Conservation (phyloP, 371 early-diverging fungal genomes). For the Mucor saturninus region DNA sequence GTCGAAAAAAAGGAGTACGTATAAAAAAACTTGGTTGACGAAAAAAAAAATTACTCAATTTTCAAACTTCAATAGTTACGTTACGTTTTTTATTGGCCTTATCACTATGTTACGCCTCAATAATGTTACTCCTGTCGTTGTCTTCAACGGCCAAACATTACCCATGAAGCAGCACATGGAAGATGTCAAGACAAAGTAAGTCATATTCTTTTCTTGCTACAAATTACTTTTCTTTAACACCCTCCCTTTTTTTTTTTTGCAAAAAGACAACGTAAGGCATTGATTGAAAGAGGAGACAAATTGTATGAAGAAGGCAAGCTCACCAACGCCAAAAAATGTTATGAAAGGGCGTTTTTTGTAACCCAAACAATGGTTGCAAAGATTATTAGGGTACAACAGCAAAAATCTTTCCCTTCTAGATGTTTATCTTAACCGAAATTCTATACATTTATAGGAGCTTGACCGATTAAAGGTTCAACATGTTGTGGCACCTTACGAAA, state of each 20-base stretch:
- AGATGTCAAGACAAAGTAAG: conserved; percentile 77
- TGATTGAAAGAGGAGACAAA: conserved; percentile 51
- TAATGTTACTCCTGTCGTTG: conserved; percentile 85
- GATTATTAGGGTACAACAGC: conserved; percentile 64
- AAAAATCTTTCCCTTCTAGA: too few relatives aligned
- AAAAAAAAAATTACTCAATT: too few relatives aligned
- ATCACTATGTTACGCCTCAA: conserved; percentile 70
- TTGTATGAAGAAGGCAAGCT: too few relatives aligned
- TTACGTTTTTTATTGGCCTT: conserved; percentile 74
- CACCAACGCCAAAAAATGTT: conserved; percentile 68
- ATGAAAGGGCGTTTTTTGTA: conserved; percentile 74
- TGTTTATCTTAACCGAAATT: neutral
- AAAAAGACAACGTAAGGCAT: conserved; percentile 35
- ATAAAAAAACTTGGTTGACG: too few relatives aligned
- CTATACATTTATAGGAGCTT: neutral
- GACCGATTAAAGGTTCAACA: conserved; percentile 60
- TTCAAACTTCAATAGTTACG: conserved; percentile 58
- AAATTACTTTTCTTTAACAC: neutral
- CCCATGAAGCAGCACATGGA: conserved; percentile 72
- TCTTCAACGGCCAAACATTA: conserved; percentile 97
- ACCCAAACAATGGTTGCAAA: conserved; percentile 80
- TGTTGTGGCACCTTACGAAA: conserved; percentile 98
- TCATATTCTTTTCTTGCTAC: neutral
- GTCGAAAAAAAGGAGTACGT: conserved; percentile 68
- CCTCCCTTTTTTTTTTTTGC: too few relatives aligned